Evolutionary conservation across 1,284 basidiomycete species (phyloP).

Genomic region (Erythrobasidium hasegawianum): DNA sequence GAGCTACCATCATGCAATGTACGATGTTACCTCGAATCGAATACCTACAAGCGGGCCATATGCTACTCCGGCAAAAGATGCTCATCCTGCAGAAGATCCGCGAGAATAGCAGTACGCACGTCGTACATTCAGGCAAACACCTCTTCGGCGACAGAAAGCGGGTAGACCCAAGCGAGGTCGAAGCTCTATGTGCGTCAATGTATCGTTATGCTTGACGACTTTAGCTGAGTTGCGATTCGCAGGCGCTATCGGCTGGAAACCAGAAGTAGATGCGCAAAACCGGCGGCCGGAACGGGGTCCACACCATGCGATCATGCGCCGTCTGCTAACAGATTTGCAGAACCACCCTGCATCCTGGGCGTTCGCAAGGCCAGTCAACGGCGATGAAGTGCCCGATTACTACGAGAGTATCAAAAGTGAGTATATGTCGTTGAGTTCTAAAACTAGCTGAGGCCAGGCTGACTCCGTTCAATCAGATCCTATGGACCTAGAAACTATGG

Average conservation of each 20-base stretch:
- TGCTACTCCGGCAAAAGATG: constrained; percentile 78
- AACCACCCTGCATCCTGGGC: constrained; percentile 82
- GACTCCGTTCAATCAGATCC: constrained; percentile 55
- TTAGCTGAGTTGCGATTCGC: neutral
- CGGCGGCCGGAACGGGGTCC: constrained; percentile 58
- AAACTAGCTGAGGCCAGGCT: neutral
- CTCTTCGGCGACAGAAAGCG: constrained; percentile 64
- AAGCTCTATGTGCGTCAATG: constrained; percentile 1
- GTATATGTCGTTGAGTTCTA: neutral
- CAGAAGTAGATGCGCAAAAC: constrained; percentile 70
- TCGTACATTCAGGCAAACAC: constrained; percentile 76
- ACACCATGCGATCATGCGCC: constrained; percentile 67
- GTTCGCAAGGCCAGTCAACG: constrained; percentile 75
- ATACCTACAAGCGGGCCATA: constrained; percentile 77
- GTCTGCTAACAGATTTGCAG: constrained; percentile 76
- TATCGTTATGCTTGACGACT: no score
- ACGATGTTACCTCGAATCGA: constrained; percentile 86
- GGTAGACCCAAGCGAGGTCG: constrained; percentile 17
- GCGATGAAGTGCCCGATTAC: constrained; percentile 74
- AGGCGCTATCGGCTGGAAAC: constrained; percentile 62
- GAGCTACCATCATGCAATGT: constrained; percentile 99
- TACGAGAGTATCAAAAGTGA: constrained; percentile 52
- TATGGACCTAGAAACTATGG: constrained; percentile 93
- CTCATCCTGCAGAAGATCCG: constrained; percentile 80
- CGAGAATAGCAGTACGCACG: constrained; percentile 77